These are phyloP conservation scores for Colletotrichum sp. DNA, from an alignment of 2,329 filamentous ascomycete species.

Conservation along the genomic window DNA sequence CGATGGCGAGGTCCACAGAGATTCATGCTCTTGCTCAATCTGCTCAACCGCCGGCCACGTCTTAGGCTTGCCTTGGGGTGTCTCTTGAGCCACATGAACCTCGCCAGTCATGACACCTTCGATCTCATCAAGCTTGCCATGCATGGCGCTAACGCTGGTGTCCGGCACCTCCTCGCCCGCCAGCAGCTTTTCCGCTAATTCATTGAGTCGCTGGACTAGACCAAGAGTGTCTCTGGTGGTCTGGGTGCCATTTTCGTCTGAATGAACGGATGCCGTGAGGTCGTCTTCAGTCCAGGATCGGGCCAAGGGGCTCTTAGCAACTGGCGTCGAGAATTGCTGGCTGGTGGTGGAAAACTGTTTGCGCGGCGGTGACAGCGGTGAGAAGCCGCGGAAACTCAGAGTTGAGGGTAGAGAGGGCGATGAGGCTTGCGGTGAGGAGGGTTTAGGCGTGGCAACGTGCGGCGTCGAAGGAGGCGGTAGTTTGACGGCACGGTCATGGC, in stretches of 20 bases:
- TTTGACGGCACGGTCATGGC: constrained; percentile 3
- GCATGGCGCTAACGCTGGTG: constrained; percentile 32
- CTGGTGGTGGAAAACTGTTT: constrained; percentile 30
- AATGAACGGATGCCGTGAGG: constrained; percentile 15
- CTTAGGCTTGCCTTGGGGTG: constrained; percentile 19
- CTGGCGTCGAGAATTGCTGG: constrained; percentile 29
- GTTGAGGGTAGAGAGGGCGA: constrained; percentile 26
- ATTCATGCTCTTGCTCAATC: constrained; percentile 22
- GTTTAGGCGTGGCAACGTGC: background rate
- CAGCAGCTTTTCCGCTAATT: constrained; percentile 43
- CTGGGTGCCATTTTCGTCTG: constrained; percentile 14
- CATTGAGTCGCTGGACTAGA: constrained; percentile 39
- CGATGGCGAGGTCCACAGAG: constrained; percentile 38
- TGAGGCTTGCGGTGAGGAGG: constrained; percentile 25
- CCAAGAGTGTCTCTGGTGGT: constrained; percentile 46
- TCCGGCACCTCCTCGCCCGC: constrained; percentile 38
- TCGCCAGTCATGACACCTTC: constrained; percentile 31
- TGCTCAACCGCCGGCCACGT: constrained; percentile 20
- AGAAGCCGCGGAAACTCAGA: constrained; percentile 33
- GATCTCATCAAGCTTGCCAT: constrained; percentile 40
- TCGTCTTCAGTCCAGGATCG: constrained; percentile 22
- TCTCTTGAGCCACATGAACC: background rate
- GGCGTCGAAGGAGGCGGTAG: background rate
- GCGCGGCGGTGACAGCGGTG: constrained; percentile 34
- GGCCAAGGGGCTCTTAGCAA: constrained; percentile 21